Evolutionary conservation across 169 alveolate genomes (phyloP).

Genomic region (Plasmodium vinckei): DNA sequence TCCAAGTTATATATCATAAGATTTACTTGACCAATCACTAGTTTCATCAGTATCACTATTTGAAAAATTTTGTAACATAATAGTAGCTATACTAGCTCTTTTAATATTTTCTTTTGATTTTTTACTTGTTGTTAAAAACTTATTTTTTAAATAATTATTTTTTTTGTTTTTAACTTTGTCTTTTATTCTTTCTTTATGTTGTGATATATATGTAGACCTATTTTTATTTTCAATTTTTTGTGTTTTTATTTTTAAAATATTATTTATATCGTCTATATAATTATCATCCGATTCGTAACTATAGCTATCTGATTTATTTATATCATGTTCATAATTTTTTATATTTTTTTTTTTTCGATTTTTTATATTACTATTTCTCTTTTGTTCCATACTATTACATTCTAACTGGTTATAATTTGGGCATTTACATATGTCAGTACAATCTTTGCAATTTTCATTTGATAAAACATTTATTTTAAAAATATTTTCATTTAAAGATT

Average conservation of each 20-base stretch:
- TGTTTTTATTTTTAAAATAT: conserved; percentile 45
- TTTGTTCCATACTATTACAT: not conserved
- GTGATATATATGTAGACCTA: conserved; percentile 28
- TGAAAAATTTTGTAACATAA: conserved; percentile 38
- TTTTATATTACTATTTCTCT: conserved; percentile 2
- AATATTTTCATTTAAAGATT: conserved; percentile 34
- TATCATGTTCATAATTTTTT: not conserved
- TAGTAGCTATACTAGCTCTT: conserved; percentile 64
- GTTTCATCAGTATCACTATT: conserved; percentile 28
- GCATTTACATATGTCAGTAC: not conserved
- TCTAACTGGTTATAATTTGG: not conserved
- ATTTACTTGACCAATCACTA: conserved; percentile 1
- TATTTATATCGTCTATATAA: conserved; percentile 24
- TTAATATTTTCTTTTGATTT: conserved; percentile 41
- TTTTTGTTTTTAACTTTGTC: conserved; percentile 24
- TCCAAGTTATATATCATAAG: not conserved
- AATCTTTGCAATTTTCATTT: conserved; percentile 7
- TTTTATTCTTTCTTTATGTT: conserved; percentile 52
- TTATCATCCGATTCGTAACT: conserved; percentile 13
- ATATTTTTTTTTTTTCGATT: not conserved
- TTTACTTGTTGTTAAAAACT: conserved; percentile 22
- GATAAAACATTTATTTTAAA: conserved; percentile 21
- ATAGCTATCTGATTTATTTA: not conserved
- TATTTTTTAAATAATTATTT: conserved; percentile 10
- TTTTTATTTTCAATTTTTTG: conserved; percentile 31